Conservation (phyloP, 23 red algal genomes). For the Gracilariopsis chorda region DNA sequence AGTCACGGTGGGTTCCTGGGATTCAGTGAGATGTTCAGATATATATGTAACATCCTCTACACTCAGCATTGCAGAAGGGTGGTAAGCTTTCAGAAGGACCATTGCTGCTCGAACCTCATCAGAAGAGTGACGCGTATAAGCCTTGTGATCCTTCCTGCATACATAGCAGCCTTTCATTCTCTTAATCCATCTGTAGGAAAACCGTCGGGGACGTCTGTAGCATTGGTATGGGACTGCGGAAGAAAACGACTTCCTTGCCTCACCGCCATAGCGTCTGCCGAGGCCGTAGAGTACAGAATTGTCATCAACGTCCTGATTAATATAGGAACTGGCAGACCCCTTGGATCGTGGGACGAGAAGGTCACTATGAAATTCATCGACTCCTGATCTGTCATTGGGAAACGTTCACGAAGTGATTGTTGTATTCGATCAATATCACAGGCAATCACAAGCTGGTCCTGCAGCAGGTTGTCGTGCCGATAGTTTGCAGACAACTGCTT, state of each 20-base stretch:
- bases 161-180: background rate
- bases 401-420: background rate
- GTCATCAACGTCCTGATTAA: too few relatives aligned
- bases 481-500: background rate
- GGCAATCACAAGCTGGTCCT: background rate
- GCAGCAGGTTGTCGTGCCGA: slow-evolving; percentile 4
- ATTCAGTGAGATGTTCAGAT: too few relatives aligned
- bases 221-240: too few relatives aligned
- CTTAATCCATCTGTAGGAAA: background rate
- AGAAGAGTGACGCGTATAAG: background rate
- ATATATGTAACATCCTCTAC: too few relatives aligned
- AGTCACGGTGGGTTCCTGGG: too few relatives aligned
- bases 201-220: too few relatives aligned
- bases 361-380: too few relatives aligned
- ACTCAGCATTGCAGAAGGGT: too few relatives aligned
- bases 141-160: background rate
- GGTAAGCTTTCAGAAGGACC: background rate
- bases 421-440: background rate
- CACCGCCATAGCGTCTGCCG: background rate
- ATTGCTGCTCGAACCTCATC: background rate
- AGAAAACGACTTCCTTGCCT: background rate
- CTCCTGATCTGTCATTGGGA: too few relatives aligned
- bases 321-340: too few relatives aligned
- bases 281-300: too few relatives aligned
- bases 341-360: too few relatives aligned